Evolutionary conservation across 306 rosid species (phyloP).

Genomic region (Purshia tridentata): DNA sequence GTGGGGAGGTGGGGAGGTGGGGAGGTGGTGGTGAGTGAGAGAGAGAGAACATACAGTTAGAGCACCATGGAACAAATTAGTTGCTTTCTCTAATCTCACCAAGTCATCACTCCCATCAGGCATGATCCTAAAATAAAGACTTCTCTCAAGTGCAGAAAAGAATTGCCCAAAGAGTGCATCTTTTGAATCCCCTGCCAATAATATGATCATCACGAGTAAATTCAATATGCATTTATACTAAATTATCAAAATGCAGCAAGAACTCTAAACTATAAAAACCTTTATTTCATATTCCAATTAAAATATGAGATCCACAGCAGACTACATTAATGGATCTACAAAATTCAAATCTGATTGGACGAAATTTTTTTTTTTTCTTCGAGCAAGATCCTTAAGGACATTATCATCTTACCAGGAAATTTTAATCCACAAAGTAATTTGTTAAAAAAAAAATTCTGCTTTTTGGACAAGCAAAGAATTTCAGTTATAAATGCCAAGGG

Average conservation of each 20-base stretch:
- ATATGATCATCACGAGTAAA: constrained; percentile 25
- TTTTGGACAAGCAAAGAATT: background rate
- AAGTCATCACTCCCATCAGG: constrained; percentile 75
- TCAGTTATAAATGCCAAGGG: background rate
- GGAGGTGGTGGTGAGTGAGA: constrained; percentile 19
- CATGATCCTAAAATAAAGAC: constrained; percentile 50
- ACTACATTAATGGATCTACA: background rate
- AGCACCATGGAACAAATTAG: constrained; percentile 58
- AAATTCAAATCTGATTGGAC: background rate
- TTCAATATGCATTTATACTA: background rate
- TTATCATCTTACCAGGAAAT: background rate
- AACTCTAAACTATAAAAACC: background rate
- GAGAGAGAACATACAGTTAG: constrained; percentile 46
- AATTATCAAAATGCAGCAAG: constrained; percentile 6
- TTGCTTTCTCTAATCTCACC: constrained; percentile 71
- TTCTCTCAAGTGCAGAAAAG: constrained; percentile 78
- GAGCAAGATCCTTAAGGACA: constrained; percentile 1
- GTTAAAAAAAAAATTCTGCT: background rate
- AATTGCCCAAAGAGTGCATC: constrained; percentile 82
- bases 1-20: background rate
- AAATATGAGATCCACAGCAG: background rate
- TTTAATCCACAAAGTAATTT: background rate
- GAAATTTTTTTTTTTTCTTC: background rate
- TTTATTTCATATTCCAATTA: background rate
- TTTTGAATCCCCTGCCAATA: constrained; percentile 55